phyloP scores from a whole-genome alignment of 108 stramenopile genomes.

The Thalassiosira profunda region DNA sequence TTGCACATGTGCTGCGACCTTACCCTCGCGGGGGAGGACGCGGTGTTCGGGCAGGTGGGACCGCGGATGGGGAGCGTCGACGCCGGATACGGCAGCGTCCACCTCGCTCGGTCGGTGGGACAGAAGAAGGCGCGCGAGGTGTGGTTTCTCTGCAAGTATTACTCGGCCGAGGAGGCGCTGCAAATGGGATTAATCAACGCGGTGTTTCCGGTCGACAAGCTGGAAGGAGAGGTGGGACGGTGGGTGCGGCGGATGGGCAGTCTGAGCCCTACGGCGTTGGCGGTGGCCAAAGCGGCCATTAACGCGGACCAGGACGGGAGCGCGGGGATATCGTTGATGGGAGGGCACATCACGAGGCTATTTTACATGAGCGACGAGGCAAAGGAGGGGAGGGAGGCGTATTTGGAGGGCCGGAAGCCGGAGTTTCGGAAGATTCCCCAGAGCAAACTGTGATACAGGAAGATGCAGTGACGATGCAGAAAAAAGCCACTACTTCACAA shows the following conservation, averaged over 20 bases:
- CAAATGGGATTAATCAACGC: constrained; percentile 95
- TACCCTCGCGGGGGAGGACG: constrained; percentile 83
- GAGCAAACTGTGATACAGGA: constrained; percentile 41
- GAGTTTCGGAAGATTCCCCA: constrained; percentile 74
- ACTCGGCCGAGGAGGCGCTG: constrained; percentile 86
- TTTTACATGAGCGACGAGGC: constrained; percentile 94
- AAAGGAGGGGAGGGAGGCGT: constrained; percentile 94
- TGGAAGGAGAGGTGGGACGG: constrained; percentile 87
- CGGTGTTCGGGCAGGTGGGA: constrained; percentile 94
- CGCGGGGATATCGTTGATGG: constrained; percentile 92
- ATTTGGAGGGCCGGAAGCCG: constrained; percentile 87
- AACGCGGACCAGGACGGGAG: constrained; percentile 96
- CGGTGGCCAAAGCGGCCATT: constrained; percentile 91
- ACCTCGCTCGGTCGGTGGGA: constrained; percentile 89
- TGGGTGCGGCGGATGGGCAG: constrained; percentile 92
- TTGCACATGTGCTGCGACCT: constrained; percentile 95
- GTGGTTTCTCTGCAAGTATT: constrained; percentile 92
- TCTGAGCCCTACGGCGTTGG: constrained; percentile 93
- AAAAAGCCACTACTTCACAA: constrained; percentile 14
- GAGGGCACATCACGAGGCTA: constrained; percentile 92
- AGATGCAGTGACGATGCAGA: no score
- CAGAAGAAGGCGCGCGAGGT: constrained; percentile 96
- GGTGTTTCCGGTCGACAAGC: constrained; percentile 55
- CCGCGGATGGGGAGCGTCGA: constrained; percentile 96
- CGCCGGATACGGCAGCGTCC: constrained; percentile 93